phyloP scores from a whole-genome alignment of 2,329 filamentous ascomycete genomes.

The Penicillium sp. region DNA sequence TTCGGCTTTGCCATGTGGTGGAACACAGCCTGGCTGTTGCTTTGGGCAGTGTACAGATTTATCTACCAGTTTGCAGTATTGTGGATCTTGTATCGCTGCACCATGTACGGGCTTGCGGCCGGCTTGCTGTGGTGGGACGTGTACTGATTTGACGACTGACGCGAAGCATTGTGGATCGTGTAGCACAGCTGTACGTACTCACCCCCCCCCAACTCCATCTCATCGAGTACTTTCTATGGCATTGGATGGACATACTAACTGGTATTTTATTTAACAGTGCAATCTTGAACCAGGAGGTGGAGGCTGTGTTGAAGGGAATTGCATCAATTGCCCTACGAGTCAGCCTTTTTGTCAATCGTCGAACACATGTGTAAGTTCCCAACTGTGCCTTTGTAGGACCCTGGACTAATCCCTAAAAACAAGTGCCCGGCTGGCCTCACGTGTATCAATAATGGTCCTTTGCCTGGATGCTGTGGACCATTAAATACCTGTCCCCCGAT shows the following conservation, averaged over 20 bases:
- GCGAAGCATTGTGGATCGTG: constrained; percentile 17
- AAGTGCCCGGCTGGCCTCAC: constrained; percentile 16
- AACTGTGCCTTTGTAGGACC: not conserved
- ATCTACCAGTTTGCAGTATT: constrained; percentile 12
- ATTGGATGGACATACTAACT: not conserved
- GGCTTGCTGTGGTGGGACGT: constrained; percentile 16
- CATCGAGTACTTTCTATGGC: not conserved
- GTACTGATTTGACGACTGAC: constrained; percentile 13
- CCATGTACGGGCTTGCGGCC: constrained; percentile 12
- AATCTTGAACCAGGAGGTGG: constrained; percentile 14
- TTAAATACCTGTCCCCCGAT: constrained; percentile 15
- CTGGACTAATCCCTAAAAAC: not conserved
- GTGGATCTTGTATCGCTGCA: constrained; percentile 11
- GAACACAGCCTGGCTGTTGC: constrained; percentile 9
- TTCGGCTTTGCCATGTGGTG: not conserved
- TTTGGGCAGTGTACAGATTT: constrained; percentile 7
- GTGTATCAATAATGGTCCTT: constrained; percentile 15
- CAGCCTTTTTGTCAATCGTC: constrained; percentile 14
- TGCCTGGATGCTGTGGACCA: constrained; percentile 17
- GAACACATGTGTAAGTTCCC: constrained; percentile 19
- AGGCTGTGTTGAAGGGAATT: constrained; percentile 13
- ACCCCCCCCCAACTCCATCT: not conserved
- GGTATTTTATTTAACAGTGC: constrained; percentile 7
- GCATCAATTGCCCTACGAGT: constrained; percentile 9
- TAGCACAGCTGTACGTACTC: constrained; percentile 6